A percentile compares a stretch with the other conserved stretches of the same genome.
These are phyloP conservation scores for Yamadazyma taylorii DNA, from an alignment of 1,139 yeast species.

Conservation along the genomic window DNA sequence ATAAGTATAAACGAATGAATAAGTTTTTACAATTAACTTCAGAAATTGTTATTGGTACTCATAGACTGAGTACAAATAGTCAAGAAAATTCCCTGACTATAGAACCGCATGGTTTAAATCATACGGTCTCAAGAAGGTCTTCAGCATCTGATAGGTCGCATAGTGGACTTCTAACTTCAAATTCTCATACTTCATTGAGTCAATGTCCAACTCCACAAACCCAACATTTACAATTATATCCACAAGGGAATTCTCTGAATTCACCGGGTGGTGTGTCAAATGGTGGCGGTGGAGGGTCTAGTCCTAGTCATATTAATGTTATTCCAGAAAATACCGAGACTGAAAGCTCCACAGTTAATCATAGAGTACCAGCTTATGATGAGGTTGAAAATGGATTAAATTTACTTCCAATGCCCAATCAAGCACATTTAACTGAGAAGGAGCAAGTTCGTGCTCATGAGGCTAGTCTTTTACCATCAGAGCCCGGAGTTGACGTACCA, in stretches of 20 bases:
- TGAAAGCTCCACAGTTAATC: too few species aligned
- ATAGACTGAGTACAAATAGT: slow-evolving; percentile 41
- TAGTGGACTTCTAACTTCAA: not conserved
- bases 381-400: slow-evolving; percentile 15
- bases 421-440: slow-evolving; percentile 45
- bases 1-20: slow-evolving; percentile 66
- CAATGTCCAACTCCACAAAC: slow-evolving; percentile 2
- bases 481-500: slow-evolving; percentile 38
- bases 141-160: slow-evolving; percentile 21
- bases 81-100: not conserved
- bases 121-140: slow-evolving; percentile 22
- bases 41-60: slow-evolving; percentile 80
- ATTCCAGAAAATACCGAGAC: slow-evolving; percentile 10
- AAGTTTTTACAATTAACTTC: slow-evolving; percentile 78
- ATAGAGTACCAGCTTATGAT: slow-evolving; percentile 33
- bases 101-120: slow-evolving; percentile 4
- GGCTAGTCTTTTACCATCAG: slow-evolving; percentile 61
- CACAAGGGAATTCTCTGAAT: not conserved
- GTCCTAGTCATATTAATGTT: slow-evolving; percentile 2
- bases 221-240: slow-evolving; percentile 9
- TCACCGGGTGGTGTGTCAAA: slow-evolving; percentile 2
- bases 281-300: not conserved
- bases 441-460: slow-evolving; percentile 55
- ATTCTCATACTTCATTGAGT: not conserved
- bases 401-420: slow-evolving; percentile 20